A percentile compares a stretch with the other conserved stretches of the same genome.
Evolutionary conservation across 257 asterid species (phyloP).

Genomic region (Eustoma russellianum): DNA sequence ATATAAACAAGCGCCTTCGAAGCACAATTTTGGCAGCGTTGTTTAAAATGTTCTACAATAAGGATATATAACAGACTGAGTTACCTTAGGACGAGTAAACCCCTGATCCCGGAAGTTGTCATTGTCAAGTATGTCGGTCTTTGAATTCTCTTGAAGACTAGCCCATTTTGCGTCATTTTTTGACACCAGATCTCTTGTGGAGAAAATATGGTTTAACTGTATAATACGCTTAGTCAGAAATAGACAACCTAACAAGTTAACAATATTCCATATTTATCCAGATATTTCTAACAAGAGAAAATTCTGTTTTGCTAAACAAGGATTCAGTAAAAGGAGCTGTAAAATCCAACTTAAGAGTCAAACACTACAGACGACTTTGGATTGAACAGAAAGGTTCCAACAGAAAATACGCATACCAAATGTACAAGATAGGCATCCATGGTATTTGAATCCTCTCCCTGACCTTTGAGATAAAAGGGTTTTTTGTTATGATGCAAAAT

Average conservation of each 20-base stretch:
- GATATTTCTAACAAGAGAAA: too few species aligned
- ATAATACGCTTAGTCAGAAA: conserved; percentile 21
- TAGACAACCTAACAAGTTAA: neutral
- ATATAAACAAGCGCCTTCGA: too few species aligned
- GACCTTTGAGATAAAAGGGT: conserved; percentile 86
- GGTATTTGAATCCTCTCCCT: conserved; percentile 69
- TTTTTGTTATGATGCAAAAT: conserved; percentile 82
- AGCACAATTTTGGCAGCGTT: neutral
- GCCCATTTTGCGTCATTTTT: conserved; percentile 64
- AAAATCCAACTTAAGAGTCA: neutral
- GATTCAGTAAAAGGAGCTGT: conserved; percentile 5
- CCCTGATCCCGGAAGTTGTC: conserved; percentile 75
- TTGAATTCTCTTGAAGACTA: conserved; percentile 35
- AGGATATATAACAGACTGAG: neutral
- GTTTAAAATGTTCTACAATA: neutral
- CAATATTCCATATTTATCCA: neutral
- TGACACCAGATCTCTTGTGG: conserved; percentile 57
- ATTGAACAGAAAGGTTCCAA: neutral
- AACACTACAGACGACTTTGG: conserved; percentile 4
- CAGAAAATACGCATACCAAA: conserved; percentile 39
- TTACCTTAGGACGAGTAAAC: conserved; percentile 95
- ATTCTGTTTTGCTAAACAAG: neutral
- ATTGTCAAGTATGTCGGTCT: conserved; percentile 22
- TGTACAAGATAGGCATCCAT: conserved; percentile 89
- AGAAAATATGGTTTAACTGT: conserved; percentile 81